Percentiles rank a stretch among this genome's conserved stretches.
Evolutionary conservation across 441 rosid species (phyloP).

Genomic region (Euphorbia corollata): DNA sequence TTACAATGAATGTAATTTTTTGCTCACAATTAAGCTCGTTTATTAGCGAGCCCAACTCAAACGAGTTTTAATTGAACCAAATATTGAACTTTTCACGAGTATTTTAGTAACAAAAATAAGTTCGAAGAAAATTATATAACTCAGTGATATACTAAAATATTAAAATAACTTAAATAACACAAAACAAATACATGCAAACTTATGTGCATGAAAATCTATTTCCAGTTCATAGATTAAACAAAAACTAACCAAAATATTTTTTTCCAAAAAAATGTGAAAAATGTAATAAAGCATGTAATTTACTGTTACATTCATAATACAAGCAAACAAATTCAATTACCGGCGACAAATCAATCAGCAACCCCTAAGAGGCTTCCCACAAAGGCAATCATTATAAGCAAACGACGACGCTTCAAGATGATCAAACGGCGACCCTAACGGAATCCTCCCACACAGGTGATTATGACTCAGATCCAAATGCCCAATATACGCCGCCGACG

Average conservation of each 20-base stretch:
- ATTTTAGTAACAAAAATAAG: no score
- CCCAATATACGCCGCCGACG: conserved; percentile 57
- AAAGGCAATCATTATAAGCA: conserved; percentile 56
- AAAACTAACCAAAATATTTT: background rate
- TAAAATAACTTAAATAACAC: no score
- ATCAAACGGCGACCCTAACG: conserved; percentile 63
- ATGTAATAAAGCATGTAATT: background rate
- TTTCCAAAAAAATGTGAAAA: background rate
- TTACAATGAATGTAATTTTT: no score
- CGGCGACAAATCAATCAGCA: conserved; percentile 24
- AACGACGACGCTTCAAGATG: conserved; percentile 81
- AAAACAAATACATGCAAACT: no score
- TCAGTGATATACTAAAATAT: no score
- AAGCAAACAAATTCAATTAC: background rate
- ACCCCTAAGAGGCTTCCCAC: conserved; percentile 62
- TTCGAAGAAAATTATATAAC: no score
- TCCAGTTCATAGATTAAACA: background rate
- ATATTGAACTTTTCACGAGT: no score
- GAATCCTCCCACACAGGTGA: conserved; percentile 71
- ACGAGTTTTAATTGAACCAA: no score
- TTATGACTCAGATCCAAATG: conserved; percentile 80
- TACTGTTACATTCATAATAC: conserved; percentile 1
- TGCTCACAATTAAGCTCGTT: no score
- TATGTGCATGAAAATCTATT: no score
- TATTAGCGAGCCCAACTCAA: no score